phyloP scores from a whole-genome alignment of 2,329 filamentous ascomycete genomes.

The Fusarium verticillioides region DNA sequence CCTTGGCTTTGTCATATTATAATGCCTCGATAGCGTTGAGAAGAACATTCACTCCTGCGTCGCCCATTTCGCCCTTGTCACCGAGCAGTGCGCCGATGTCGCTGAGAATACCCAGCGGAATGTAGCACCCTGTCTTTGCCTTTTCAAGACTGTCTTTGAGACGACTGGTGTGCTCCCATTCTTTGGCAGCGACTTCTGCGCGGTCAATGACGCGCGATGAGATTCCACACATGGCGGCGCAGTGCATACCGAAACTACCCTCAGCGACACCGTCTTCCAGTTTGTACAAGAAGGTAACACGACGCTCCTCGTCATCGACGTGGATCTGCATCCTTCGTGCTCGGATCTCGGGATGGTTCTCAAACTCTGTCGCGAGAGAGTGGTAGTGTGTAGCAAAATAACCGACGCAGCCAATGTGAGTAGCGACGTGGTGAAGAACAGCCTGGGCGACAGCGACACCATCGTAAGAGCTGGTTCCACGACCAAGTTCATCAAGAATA shows the following conservation, averaged over 20 bases:
- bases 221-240: constrained; percentile 97
- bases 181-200: constrained; percentile 87
- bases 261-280: constrained; percentile 94
- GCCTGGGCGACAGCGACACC: constrained; percentile 96
- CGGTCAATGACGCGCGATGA: constrained; percentile 82
- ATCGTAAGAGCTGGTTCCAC: constrained; percentile 94
- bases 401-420: constrained; percentile 90
- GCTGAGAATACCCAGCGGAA: constrained; percentile 87
- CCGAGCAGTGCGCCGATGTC: constrained; percentile 84
- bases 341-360: constrained; percentile 85
- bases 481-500: constrained; percentile 95
- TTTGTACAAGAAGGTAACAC: constrained; percentile 97
- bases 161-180: constrained; percentile 95
- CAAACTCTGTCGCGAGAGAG: constrained; percentile 90
- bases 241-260: constrained; percentile 99
- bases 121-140: constrained; percentile 80
- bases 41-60: constrained; percentile 68
- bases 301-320: constrained; percentile 83
- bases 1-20: constrained; percentile 44
- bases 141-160: constrained; percentile 89
- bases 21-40: constrained; percentile 69
- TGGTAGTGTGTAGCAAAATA: constrained; percentile 99
- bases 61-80: constrained; percentile 61
- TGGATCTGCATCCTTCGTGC: constrained; percentile 94
- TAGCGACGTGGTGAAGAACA: constrained; percentile 94